These are phyloP conservation scores for Sporormia fimetaria DNA, from an alignment of 495 filamentous ascomycete genomes.

Conservation along the genomic window DNA sequence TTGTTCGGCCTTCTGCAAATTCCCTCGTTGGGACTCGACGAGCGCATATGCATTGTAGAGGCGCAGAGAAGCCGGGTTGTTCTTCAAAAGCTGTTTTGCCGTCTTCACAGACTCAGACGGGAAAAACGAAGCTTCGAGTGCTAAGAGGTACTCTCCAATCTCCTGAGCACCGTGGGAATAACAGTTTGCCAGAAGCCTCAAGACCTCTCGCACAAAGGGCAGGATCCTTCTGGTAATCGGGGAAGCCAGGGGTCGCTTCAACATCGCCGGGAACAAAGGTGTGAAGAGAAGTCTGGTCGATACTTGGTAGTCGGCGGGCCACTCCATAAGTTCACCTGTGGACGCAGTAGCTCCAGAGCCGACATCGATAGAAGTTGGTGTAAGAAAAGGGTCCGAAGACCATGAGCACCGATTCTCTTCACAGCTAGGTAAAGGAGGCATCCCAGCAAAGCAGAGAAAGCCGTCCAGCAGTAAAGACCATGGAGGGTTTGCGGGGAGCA, in stretches of 20 bases:
- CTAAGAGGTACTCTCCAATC: slow-evolving; percentile 61
- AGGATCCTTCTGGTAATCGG: too few relatives aligned
- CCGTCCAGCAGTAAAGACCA: slow-evolving; percentile 43
- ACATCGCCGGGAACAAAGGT: slow-evolving; percentile 14
- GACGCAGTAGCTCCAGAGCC: background rate
- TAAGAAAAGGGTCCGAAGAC: slow-evolving; percentile 16
- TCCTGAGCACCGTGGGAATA: slow-evolving; percentile 33
- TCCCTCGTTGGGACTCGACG: slow-evolving; percentile 51
- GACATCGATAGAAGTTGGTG: background rate
- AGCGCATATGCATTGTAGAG: slow-evolving; percentile 73
- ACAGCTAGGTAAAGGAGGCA: slow-evolving; percentile 43
- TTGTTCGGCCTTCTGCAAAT: slow-evolving; percentile 43
- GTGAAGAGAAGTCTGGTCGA: slow-evolving; percentile 21
- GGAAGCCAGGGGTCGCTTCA: slow-evolving; percentile 22
- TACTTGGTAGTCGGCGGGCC: slow-evolving; percentile 16
- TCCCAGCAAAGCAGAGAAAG: slow-evolving; percentile 57
- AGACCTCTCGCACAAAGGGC: slow-evolving; percentile 44
- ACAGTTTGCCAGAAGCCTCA: slow-evolving; percentile 45
- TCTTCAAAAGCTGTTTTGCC: slow-evolving; percentile 62
- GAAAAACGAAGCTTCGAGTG: slow-evolving; percentile 51
- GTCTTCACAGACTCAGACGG: slow-evolving; percentile 39
- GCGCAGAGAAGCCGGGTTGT: slow-evolving; percentile 48
- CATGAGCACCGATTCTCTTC: background rate
- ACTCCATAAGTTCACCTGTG: slow-evolving; percentile 2
- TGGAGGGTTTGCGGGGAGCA: slow-evolving; percentile 30